Percentiles rank a stretch among this genome's conserved stretches.
These are phyloP conservation scores for Coemansia sp. DNA, from an alignment of 192 early-diverging fungal species.

Conservation along the genomic window DNA sequence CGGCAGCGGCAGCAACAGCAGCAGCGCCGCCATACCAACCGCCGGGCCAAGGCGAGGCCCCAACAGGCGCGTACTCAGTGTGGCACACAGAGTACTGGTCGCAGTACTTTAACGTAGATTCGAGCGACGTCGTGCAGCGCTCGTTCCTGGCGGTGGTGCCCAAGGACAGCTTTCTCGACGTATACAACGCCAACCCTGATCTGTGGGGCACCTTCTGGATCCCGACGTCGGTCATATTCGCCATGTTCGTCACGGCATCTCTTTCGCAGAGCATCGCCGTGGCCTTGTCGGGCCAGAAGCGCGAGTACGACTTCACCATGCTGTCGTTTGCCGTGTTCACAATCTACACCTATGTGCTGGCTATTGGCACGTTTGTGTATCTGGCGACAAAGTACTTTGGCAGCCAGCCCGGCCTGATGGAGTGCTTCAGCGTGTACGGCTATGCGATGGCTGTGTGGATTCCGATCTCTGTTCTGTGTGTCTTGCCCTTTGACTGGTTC, in stretches of 20 bases:
- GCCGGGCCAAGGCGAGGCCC: conserved; percentile 3
- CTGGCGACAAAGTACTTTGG: conserved; percentile 81
- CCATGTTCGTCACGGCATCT: conserved; percentile 91
- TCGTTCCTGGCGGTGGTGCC: conserved; percentile 67
- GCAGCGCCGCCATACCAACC: conserved; percentile 44
- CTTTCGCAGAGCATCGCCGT: conserved; percentile 82
- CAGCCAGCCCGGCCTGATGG: conserved; percentile 77
- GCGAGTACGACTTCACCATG: conserved; percentile 76
- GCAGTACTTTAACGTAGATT: conserved; percentile 92
- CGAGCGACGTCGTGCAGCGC: conserved; percentile 71
- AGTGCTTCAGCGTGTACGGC: conserved; percentile 84
- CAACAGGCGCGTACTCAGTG: conserved; percentile 54
- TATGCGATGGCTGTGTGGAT: conserved; percentile 94
- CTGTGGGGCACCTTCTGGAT: conserved; percentile 99
- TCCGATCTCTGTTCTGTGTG: conserved; percentile 76
- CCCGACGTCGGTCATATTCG: conserved; percentile 91
- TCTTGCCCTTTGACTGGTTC: conserved; percentile 77
- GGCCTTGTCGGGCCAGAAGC: conserved; percentile 55
- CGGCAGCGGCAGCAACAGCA: conserved; percentile 1
- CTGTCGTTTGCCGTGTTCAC: conserved; percentile 78
- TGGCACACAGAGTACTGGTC: conserved; percentile 91
- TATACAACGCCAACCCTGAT: conserved; percentile 82
- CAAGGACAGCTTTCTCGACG: conserved; percentile 75
- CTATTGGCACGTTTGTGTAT: conserved; percentile 74
- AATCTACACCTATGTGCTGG: conserved; percentile 80